phyloP scores from a whole-genome alignment of 192 early-diverging fungal species.

The Rhizoclosmatium globosum region DNA sequence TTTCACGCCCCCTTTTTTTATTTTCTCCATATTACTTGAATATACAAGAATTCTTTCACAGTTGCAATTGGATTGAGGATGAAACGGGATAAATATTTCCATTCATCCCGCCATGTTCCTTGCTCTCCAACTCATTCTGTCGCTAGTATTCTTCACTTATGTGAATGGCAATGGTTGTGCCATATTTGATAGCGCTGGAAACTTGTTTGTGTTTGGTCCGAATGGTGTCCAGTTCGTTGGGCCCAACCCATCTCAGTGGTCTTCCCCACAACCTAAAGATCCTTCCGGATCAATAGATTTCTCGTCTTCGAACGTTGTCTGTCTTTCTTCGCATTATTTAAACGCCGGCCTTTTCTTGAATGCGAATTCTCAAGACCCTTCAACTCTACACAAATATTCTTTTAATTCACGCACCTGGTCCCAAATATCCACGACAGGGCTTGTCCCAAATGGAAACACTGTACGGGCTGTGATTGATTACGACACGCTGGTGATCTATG shows the following conservation, averaged over 20 bases:
- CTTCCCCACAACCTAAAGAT: no score
- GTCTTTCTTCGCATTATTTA: slow-evolving; percentile 20
- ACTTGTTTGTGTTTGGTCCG: no score
- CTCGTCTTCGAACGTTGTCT: slow-evolving; percentile 24
- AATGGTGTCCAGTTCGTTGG: no score
- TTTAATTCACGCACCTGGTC: slow-evolving; percentile 24
- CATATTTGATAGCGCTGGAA: no score
- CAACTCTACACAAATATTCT: slow-evolving; percentile 8
- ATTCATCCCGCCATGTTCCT: no score
- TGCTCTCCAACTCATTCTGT: no score
- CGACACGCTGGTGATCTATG: slow-evolving; percentile 37
- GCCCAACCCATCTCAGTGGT: no score
- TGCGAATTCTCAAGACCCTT: slow-evolving; percentile 7
- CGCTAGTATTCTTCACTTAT: no score
- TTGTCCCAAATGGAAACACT: slow-evolving; percentile 7
- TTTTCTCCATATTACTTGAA: not conserved
- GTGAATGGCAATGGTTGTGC: no score
- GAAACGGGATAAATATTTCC: no score
- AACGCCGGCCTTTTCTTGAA: slow-evolving; percentile 34
- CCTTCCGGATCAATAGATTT: not conserved
- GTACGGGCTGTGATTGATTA: slow-evolving; percentile 31
- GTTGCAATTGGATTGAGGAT: not conserved
- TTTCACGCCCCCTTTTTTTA: not conserved
- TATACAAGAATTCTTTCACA: not conserved
- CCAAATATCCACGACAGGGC: not conserved